phyloP scores from a whole-genome alignment of 78 protist genomes.

The Emiliania huxleyi region DNA sequence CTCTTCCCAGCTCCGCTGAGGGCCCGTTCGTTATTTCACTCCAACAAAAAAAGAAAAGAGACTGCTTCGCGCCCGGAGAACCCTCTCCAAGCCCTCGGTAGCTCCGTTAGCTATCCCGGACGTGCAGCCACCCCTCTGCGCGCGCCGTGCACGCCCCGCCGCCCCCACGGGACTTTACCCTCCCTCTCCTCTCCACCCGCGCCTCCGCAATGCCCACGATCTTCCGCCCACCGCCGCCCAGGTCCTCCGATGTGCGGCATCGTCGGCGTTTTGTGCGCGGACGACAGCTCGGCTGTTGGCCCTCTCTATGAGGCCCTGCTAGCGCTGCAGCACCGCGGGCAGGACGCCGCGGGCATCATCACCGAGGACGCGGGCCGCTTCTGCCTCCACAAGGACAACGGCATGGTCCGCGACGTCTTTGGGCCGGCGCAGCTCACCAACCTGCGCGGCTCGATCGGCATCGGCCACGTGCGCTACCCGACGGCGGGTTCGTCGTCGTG shows the following conservation, averaged over 20 bases:
- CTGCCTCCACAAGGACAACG: constrained; percentile 35
- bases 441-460: background rate
- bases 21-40: no score
- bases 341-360: constrained; percentile 52
- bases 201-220: no score
- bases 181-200: no score
- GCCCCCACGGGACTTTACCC: no score
- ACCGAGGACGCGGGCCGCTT: constrained; percentile 22
- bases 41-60: no score
- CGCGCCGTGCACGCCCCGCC: no score
- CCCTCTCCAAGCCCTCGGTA: no score
- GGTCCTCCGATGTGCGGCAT: background rate
- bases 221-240: no score
- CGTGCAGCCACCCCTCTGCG: no score
- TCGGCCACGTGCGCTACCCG: constrained; percentile 55
- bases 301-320: constrained; percentile 32
- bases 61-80: no score
- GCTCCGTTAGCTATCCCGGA: no score
- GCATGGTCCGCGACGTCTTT: constrained; percentile 50
- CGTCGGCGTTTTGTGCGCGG: background rate
- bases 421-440: background rate
- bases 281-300: background rate
- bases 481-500: constrained; percentile 51
- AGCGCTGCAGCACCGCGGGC: constrained; percentile 54
- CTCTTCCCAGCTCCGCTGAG: no score